Base-by-base conservation (phyloP, 495 filamentous ascomycete species). In the Aspergillus sclerotioniger region DNA sequence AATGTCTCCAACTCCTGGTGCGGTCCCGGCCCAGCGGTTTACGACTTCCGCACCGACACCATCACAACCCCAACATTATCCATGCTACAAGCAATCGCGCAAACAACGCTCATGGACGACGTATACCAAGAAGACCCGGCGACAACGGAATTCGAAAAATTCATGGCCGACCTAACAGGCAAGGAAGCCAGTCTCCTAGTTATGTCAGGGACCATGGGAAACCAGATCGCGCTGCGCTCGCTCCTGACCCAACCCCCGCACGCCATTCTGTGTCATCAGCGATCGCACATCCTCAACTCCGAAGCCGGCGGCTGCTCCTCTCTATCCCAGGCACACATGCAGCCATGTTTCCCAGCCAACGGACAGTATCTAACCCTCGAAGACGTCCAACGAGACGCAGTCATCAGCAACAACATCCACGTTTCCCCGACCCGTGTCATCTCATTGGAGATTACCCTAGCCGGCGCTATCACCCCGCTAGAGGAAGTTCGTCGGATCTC, bases 151-250 rank as follows among this genome's bases (percentile, higher is more conserved):
- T 83, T 94, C 44, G 84, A 88, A 72, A 62, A 77, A 25, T 82
- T 84, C 61, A 75, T 90, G 31, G 85, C 88, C 46, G 65, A 69
- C 15, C 76, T 90, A 12, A 82, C 88, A 7, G 82, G 80, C 59
- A 87, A 90, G 64, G 80, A 86, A 55, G 82, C 81, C 19, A 84
- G 78, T 33, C 57, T 63, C 12, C 84, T 94, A 43, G 89, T 92
- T 31, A 73, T 91, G 32, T 89, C 85, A 0, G 90, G 90, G 10
- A 93, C 90, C 3, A 91, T 92, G 88, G 90, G 67, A 13, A 77
- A 77, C 57, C 72, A 77, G 54, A 47, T 77, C n/a, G 63, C 67
- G 19, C 60, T 76, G 10, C 69, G 74, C 3, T 63, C 67, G 0
- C 71, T 70, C 54, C 57, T 77, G 21, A 33, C 35, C 3, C 60